Conservation (phyloP, 2,329 filamentous ascomycete genomes). For the Fusarium vanettenii region DNA sequence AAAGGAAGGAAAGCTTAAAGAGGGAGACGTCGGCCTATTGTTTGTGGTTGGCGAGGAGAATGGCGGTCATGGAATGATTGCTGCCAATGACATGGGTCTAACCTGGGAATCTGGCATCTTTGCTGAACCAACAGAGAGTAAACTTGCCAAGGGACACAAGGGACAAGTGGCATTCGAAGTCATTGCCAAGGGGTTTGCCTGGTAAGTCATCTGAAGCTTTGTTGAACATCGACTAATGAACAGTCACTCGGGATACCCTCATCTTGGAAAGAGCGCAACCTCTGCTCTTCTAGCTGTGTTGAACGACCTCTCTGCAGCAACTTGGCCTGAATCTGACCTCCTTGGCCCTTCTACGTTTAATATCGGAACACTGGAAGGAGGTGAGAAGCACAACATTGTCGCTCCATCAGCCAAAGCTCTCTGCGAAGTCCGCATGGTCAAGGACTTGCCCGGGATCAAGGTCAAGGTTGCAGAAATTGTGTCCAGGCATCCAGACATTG, state of each 20-base stretch:
- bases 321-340: conserved; percentile 50
- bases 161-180: conserved; percentile 71
- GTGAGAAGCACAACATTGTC: conserved; percentile 54
- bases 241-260: conserved; percentile 42
- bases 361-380: conserved; percentile 52
- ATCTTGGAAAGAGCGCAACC: conserved; percentile 28
- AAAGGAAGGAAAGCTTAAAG: conserved; percentile 28
- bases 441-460: conserved; percentile 49
- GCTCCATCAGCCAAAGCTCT: conserved; percentile 52
- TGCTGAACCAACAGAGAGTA: conserved; percentile 79
- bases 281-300: conserved; percentile 16
- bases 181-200: conserved; percentile 68
- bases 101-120: conserved; percentile 74
- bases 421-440: conserved; percentile 53
- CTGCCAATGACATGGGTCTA: conserved; percentile 58
- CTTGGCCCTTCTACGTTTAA: conserved; percentile 55
- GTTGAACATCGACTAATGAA: conserved; percentile 16
- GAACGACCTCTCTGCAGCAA: conserved; percentile 40
- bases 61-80: conserved; percentile 73
- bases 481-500: conserved; percentile 46
- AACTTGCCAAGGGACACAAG: conserved; percentile 78
- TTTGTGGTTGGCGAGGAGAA: conserved; percentile 76
- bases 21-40: conserved; percentile 56
- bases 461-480: conserved; percentile 47
- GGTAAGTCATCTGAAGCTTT: background rate